Evolutionary conservation across 441 rosid species (phyloP), one percentile per base, ranked within the genome.

Genomic region (Erodium trifolium): DNA sequence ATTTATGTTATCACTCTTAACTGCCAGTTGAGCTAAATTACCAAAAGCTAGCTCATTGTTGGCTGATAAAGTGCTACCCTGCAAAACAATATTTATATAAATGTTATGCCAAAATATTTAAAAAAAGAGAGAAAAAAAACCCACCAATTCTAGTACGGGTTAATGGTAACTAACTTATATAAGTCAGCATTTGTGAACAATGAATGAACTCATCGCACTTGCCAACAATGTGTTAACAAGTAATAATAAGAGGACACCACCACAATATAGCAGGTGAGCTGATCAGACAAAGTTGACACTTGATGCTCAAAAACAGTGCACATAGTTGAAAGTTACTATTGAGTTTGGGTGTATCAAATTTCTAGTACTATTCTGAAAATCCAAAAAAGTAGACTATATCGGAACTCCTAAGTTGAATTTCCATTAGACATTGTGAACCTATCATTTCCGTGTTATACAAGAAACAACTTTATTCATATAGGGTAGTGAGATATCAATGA

Each of bases 11-110:
- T 71, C 68, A 53, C 71, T 78, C 69, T 74, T 78, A 76, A 72
- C 71, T 71, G 67, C 66, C 39, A 79, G 76, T 66, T 68, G 83
- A 31, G 67, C 76, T 71, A 77, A 66, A 77, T 77, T 76, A 17
- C 59, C 78, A 67, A 74, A 73, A 43, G 83, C 59, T 17, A 84
- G 69, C 71, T 68, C 71, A 74, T 78, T 80, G 78, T 75, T 70
- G 72, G 77, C 69, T 49, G 80, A 72, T 65, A 72, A 60, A 70
- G 73, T 63, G 75, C 70, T 64, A 62, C 77, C 86, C 98, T 92
- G 86, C 75, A 75, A 79, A 43, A 70, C 66, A 80, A 76, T 73
- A 75, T 64, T 29, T 60, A 57, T 10, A 67, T 29, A 17, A 49
- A 67, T 70, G 68, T 11, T 65, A 53, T 49, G 57, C 59, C 51